These are phyloP conservation scores for Dothiorella sarmentorum DNA, from an alignment of 2,329 filamentous ascomycete genomes.

Conservation along the genomic window DNA sequence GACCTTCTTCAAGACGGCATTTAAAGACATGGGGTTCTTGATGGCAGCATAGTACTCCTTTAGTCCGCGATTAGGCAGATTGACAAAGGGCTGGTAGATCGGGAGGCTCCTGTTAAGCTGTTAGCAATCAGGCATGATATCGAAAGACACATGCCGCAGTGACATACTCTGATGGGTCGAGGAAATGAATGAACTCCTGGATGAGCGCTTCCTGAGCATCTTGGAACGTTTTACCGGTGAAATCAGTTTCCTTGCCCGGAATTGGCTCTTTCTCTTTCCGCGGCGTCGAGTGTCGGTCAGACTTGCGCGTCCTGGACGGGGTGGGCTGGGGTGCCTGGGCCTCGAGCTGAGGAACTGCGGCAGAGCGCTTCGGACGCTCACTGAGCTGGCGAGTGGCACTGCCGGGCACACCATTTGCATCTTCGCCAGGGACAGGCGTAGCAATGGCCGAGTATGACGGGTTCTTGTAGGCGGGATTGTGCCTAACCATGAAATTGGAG, in stretches of 20 bases:
- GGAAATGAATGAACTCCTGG: slow-evolving; percentile 65
- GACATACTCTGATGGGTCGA: slow-evolving; percentile 46
- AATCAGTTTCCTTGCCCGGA: slow-evolving; percentile 50
- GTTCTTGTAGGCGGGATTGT: slow-evolving; percentile 76
- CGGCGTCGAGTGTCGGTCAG: slow-evolving; percentile 21
- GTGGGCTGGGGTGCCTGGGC: not conserved
- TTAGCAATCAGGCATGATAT: not conserved
- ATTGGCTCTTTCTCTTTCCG: slow-evolving; percentile 28
- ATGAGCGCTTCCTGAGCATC: slow-evolving; percentile 84
- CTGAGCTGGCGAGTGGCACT: slow-evolving; percentile 16
- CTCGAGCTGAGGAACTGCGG: not conserved
- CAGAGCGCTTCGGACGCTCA: slow-evolving; percentile 17
- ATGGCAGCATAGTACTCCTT: slow-evolving; percentile 88
- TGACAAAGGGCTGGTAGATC: slow-evolving; percentile 71
- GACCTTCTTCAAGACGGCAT: slow-evolving; percentile 72
- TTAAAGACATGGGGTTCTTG: slow-evolving; percentile 73
- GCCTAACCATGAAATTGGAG: slow-evolving; percentile 82
- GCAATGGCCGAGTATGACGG: slow-evolving; percentile 67
- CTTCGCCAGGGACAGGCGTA: slow-evolving; percentile 62
- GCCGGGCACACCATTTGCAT: slow-evolving; percentile 18
- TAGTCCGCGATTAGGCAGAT: slow-evolving; percentile 69
- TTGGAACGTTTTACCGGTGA: slow-evolving; percentile 73
- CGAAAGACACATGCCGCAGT: not conserved
- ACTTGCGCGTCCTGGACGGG: slow-evolving; percentile 27
- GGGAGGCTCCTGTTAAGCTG: slow-evolving; percentile 54